Percentiles rank a stretch among this genome's conserved stretches.
Evolutionary conservation across 352 stramenopile genomes (phyloP).

Genomic region (Albugo laibachii): DNA sequence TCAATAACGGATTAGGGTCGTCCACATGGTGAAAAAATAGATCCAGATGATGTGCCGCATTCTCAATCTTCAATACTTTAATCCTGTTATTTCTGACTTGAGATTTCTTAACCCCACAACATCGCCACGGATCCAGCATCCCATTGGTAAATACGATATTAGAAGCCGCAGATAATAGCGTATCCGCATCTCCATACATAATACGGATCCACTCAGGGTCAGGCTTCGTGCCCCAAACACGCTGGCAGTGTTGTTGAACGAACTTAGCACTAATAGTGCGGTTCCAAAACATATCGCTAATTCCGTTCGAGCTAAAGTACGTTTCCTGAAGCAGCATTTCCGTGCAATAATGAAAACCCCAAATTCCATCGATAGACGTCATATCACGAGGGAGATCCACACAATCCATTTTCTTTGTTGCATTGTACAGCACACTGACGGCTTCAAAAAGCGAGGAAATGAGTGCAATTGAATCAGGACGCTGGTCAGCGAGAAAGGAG

Average conservation of each 20-base stretch:
- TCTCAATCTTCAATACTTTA: conserved; percentile 42
- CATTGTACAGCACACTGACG: conserved; percentile 81
- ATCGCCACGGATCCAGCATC: conserved; percentile 84
- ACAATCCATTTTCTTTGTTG: conserved; percentile 68
- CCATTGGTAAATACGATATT: conserved; percentile 95
- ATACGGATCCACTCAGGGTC: conserved; percentile 57
- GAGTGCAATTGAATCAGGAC: conserved; percentile 14
- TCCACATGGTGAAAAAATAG: conserved; percentile 82
- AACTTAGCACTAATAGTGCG: conserved; percentile 35
- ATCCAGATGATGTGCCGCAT: conserved; percentile 81
- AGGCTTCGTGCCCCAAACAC: conserved; percentile 37
- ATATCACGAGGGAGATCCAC: conserved; percentile 54
- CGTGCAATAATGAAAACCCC: conserved; percentile 85
- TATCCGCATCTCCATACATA: conserved; percentile 35
- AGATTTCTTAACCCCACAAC: conserved; percentile 56
- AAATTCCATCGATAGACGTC: conserved; percentile 67
- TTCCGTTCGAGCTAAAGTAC: conserved; percentile 76
- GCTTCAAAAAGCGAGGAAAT: conserved; percentile 36
- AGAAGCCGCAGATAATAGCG: conserved; percentile 28
- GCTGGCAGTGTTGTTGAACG: conserved; percentile 38
- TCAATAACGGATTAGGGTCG: conserved; percentile 64
- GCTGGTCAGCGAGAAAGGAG: conserved; percentile 23
- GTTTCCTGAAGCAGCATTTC: conserved; percentile 81
- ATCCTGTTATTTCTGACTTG: conserved; percentile 23
- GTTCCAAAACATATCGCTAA: conserved; percentile 86